Evolutionary conservation across 2,329 filamentous ascomycete species (phyloP).

Genomic region (Cladosporium sp.): DNA sequence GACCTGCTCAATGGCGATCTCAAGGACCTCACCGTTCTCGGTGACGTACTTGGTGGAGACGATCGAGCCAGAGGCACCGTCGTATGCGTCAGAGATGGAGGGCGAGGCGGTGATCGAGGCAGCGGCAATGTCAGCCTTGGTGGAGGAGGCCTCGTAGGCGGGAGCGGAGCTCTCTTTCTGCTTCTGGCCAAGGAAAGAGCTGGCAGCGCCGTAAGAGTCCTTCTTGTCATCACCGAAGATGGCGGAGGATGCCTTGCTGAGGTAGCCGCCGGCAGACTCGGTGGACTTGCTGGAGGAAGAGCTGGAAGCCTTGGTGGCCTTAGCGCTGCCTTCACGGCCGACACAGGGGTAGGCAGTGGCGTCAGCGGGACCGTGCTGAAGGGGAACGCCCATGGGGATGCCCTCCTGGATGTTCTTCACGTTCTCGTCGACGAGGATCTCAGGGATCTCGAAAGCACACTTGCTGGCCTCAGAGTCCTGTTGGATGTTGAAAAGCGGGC

Average conservation of each 20-base stretch:
- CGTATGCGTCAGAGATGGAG: slow-evolving; percentile 17
- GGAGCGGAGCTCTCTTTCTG: background rate
- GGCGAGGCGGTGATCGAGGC: slow-evolving; percentile 23
- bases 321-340: slow-evolving; percentile 14
- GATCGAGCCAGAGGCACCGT: slow-evolving; percentile 21
- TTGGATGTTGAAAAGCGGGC: slow-evolving; percentile 70
- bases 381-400: slow-evolving; percentile 64
- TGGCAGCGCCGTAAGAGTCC: background rate
- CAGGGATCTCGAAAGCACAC: slow-evolving; percentile 62
- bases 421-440: slow-evolving; percentile 55
- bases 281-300: slow-evolving; percentile 4
- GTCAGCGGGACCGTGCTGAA: slow-evolving; percentile 43
- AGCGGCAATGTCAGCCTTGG: slow-evolving; percentile 17
- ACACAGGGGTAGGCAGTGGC: slow-evolving; percentile 33
- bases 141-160: background rate
- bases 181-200: background rate
- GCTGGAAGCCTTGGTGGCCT: slow-evolving; percentile 10
- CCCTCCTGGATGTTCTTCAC: slow-evolving; percentile 51
- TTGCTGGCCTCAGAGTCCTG: slow-evolving; percentile 47
- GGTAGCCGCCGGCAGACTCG: background rate
- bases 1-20: slow-evolving; percentile 42
- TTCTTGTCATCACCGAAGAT: slow-evolving; percentile 5
- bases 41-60: slow-evolving; percentile 41
- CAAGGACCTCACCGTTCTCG: slow-evolving; percentile 40
- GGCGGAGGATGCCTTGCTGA: slow-evolving; percentile 9